Percentiles rank a stretch among this genome's conserved stretches.
These are phyloP conservation scores for Nepenthes alata DNA, from an alignment of 179 eudicot genomes.

Conservation along the genomic window DNA sequence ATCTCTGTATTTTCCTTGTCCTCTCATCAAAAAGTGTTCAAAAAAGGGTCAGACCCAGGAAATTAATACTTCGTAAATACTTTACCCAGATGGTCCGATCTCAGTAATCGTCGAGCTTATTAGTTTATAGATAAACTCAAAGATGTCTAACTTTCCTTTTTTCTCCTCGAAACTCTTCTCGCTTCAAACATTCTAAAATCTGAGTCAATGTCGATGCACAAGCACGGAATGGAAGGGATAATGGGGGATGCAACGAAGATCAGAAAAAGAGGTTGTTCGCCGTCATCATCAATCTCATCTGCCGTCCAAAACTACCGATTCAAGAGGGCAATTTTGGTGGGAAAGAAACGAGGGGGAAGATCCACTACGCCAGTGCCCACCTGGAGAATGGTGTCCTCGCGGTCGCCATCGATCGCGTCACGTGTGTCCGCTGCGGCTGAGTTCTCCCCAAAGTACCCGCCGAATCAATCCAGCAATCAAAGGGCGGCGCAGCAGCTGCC, in stretches of 20 bases:
- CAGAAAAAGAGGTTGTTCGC: slow-evolving; percentile 80
- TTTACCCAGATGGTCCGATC: too few relatives aligned
- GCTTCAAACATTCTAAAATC: too few relatives aligned
- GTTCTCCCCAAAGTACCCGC: slow-evolving; percentile 39
- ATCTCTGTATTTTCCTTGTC: too few relatives aligned
- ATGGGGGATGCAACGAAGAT: slow-evolving; percentile 37
- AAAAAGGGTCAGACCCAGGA: too few relatives aligned
- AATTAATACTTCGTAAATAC: too few relatives aligned
- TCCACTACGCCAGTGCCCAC: slow-evolving; percentile 69
- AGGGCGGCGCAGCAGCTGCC: slow-evolving; percentile 35
- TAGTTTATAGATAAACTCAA: too few relatives aligned
- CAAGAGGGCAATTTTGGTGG: slow-evolving; percentile 64
- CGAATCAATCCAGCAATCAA: slow-evolving; percentile 19
- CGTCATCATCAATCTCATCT: slow-evolving; percentile 80
- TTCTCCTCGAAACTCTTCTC: too few relatives aligned
- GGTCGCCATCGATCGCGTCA: slow-evolving; percentile 24
- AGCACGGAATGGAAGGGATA: slow-evolving; percentile 14
- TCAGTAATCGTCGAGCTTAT: too few relatives aligned
- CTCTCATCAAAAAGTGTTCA: too few relatives aligned
- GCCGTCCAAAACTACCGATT: slow-evolving; percentile 51
- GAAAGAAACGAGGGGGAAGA: slow-evolving; percentile 43
- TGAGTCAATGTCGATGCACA: too few relatives aligned
- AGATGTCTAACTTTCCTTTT: too few relatives aligned
- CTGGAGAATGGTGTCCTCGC: slow-evolving; percentile 50
- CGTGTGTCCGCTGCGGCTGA: slow-evolving; percentile 22